Evolutionary conservation across 352 stramenopile species (phyloP).

Genomic region (Phytopythium litorale): DNA sequence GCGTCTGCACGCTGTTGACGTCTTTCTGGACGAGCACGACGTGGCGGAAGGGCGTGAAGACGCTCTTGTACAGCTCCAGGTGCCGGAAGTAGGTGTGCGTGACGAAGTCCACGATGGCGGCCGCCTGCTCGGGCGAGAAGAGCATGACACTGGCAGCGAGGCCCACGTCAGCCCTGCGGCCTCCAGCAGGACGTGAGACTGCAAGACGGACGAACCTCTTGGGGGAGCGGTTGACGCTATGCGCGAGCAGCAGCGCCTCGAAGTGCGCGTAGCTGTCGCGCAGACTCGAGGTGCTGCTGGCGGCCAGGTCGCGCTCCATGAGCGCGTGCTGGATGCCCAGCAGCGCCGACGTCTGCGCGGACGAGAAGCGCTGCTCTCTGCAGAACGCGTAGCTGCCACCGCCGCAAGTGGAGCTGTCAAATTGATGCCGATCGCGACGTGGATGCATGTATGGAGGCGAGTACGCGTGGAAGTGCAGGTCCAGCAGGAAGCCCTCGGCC

Average conservation of each 20-base stretch:
- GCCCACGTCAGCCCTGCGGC: neutral
- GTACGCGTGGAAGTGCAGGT: constrained; percentile 62
- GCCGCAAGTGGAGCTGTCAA: neutral
- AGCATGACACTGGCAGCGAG: constrained; percentile 38
- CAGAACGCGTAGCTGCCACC: constrained; percentile 45
- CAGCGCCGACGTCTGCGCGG: constrained; percentile 57
- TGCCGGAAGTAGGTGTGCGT: constrained; percentile 79
- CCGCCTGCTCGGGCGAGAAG: constrained; percentile 49
- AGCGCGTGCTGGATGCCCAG: constrained; percentile 66
- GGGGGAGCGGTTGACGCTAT: constrained; percentile 65
- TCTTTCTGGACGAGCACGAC: constrained; percentile 43
- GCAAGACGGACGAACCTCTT: constrained; percentile 36
- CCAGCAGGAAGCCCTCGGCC: constrained; percentile 41
- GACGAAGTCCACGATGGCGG: constrained; percentile 64
- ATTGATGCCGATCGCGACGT: neutral
- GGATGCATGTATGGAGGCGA: constrained; percentile 41
- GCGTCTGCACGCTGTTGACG: constrained; percentile 41
- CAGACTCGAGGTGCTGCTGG: constrained; percentile 42
- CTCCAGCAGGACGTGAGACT: neutral
- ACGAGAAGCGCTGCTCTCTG: constrained; percentile 50
- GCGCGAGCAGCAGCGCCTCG: constrained; percentile 49
- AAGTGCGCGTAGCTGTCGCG: constrained; percentile 54
- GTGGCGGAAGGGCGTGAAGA: constrained; percentile 68
- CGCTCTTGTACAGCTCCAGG: constrained; percentile 75
- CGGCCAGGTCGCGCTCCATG: constrained; percentile 51